Conservation (phyloP, 768 basidiomycete species). For the Phaeolepiota aurea region DNA sequence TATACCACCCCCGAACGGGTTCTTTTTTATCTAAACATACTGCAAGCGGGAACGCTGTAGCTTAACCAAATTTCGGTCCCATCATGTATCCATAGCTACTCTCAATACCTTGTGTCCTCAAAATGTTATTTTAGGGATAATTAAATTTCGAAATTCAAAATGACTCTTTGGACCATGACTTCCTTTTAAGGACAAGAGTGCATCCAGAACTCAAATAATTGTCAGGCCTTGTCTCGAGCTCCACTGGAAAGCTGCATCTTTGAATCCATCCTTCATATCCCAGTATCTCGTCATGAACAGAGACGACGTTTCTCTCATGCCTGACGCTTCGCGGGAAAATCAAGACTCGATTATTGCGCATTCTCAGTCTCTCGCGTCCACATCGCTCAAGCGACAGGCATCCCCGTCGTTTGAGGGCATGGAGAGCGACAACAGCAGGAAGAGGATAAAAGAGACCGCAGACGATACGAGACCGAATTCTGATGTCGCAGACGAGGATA, state of each 20-base stretch:
- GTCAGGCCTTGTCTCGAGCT: neutral
- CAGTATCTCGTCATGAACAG: conserved; percentile 1
- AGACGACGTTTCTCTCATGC: conserved; percentile 1
- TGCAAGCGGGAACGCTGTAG: conserved; percentile 5
- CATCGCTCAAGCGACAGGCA: conserved; percentile 49
- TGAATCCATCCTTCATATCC: conserved; percentile 8
- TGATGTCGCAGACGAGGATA: conserved; percentile 4
- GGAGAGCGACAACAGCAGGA: conserved; percentile 40
- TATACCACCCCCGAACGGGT: neutral
- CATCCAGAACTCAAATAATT: neutral
- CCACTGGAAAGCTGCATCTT: conserved; percentile 3
- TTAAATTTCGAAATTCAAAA: conserved; percentile 6
- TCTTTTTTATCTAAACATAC: neutral
- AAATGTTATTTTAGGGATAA: conserved; percentile 13
- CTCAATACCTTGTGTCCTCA: neutral
- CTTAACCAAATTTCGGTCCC: conserved; percentile 1
- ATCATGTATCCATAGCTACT: conserved; percentile 8
- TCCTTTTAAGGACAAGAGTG: no score
- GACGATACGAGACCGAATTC: neutral
- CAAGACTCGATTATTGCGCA: neutral
- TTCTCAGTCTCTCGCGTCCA: conserved; percentile 2
- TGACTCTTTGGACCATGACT: conserved; percentile 1
- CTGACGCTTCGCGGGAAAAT: neutral
- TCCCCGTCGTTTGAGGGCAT: conserved; percentile 49
- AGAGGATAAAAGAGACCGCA: conserved; percentile 48